These are phyloP conservation scores for Hippophae tibetana DNA, from an alignment of 306 rosid species.

Conservation along the genomic window DNA sequence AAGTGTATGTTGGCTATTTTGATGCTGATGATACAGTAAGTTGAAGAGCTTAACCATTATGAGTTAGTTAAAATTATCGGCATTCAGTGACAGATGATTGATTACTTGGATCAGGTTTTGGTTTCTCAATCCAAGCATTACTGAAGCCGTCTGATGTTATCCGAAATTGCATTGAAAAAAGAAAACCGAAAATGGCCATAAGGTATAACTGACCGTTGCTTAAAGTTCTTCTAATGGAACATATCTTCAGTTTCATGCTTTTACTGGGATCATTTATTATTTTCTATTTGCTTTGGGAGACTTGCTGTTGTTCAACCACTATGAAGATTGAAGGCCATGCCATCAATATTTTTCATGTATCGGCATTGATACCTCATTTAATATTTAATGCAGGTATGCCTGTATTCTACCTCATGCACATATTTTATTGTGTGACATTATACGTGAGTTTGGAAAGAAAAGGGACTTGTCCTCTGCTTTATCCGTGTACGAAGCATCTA, in stretches of 20 bases:
- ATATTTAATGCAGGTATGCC: constrained; percentile 64
- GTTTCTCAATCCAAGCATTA: constrained; percentile 48
- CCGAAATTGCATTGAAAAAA: constrained; percentile 45
- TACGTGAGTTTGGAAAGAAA: constrained; percentile 69
- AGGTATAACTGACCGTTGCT: constrained; percentile 50
- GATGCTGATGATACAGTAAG: too few species aligned
- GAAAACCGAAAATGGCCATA: constrained; percentile 60
- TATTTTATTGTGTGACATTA: constrained; percentile 50
- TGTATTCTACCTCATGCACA: constrained; percentile 63
- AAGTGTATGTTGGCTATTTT: not conserved
- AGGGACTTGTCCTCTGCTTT: constrained; percentile 65
- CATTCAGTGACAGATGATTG: constrained; percentile 28
- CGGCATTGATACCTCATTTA: constrained; percentile 11
- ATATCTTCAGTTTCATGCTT: constrained; percentile 13
- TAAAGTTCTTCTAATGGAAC: not conserved
- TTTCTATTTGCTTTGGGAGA: not conserved
- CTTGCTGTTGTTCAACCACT: not conserved
- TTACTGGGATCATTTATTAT: not conserved
- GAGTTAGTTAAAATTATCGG: constrained; percentile 9
- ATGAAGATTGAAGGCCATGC: not conserved
- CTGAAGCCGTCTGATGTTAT: constrained; percentile 59
- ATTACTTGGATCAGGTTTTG: constrained; percentile 58
- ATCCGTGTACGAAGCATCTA: constrained; percentile 56
- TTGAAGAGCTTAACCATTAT: too few species aligned
- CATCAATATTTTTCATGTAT: not conserved